phyloP scores from a whole-genome alignment of 768 basidiomycete species.

The Amanita rubescens region DNA sequence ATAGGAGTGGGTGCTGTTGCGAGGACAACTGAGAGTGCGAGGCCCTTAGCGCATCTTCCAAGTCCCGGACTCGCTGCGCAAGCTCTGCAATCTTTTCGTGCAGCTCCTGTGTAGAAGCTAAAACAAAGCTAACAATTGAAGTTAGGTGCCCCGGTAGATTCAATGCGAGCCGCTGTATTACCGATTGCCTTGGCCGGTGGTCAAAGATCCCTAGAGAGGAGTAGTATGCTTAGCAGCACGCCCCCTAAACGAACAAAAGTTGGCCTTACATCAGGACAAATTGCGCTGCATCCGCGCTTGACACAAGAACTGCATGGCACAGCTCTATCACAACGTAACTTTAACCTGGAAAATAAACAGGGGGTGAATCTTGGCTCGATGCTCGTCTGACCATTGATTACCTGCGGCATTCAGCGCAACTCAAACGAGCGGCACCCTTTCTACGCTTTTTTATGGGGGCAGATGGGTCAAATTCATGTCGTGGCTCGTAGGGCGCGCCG shows the following conservation, averaged over 20 bases:
- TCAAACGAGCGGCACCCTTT: constrained; percentile 69
- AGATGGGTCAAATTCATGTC: constrained; percentile 12
- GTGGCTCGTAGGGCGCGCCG: constrained; percentile 24
- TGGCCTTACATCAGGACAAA: constrained; percentile 68
- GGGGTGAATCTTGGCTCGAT: constrained; percentile 8
- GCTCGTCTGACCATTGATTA: constrained; percentile 15
- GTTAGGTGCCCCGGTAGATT: not conserved
- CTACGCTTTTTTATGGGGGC: constrained; percentile 43
- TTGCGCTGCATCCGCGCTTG: constrained; percentile 73
- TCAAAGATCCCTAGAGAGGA: constrained; percentile 53
- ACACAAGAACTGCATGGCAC: constrained; percentile 77
- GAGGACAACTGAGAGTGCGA: constrained; percentile 51
- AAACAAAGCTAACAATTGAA: constrained; percentile 52
- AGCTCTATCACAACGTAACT: constrained; percentile 67
- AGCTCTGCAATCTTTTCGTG: constrained; percentile 79
- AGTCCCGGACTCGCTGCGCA: constrained; percentile 63
- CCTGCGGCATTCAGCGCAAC: constrained; percentile 79
- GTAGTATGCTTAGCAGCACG: constrained; percentile 11
- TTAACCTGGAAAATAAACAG: constrained; percentile 36
- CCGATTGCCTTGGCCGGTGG: constrained; percentile 80
- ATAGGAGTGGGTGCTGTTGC: constrained; percentile 59
- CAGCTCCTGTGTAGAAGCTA: constrained; percentile 73
- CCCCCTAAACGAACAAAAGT: constrained; percentile 5
- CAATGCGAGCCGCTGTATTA: constrained; percentile 16
- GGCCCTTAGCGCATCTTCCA: constrained; percentile 62